A percentile compares a stretch with the other conserved stretches of the same genome.
Conservation (phyloP, 2,329 filamentous ascomycete species). For the Fusarium anthophilum region DNA sequence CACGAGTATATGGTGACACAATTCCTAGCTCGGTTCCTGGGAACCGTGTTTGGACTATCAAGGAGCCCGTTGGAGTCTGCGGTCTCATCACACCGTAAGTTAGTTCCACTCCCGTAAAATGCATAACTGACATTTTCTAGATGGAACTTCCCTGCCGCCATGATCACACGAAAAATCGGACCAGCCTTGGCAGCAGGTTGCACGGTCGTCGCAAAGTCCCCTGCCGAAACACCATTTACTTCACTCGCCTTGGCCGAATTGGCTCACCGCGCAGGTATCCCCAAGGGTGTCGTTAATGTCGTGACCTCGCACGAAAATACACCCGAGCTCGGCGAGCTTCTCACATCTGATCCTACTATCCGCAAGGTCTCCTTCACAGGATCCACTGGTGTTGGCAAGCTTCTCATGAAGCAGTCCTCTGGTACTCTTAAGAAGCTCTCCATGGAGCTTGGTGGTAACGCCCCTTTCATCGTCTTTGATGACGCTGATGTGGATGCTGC, state of each 20-base stretch:
- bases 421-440: slow-evolving; percentile 84
- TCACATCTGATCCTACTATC: slow-evolving; percentile 77
- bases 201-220: slow-evolving; percentile 91
- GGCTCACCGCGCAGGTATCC: slow-evolving; percentile 85
- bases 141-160: slow-evolving; percentile 87
- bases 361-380: slow-evolving; percentile 97
- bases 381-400: slow-evolving; percentile 73
- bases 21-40: slow-evolving; percentile 75
- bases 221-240: slow-evolving; percentile 91
- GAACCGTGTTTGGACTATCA: slow-evolving; percentile 80
- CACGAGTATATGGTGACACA: slow-evolving; percentile 76
- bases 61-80: slow-evolving; percentile 86
- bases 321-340: slow-evolving; percentile 75
- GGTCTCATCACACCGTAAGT: slow-evolving; percentile 78
- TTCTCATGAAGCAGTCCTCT: slow-evolving; percentile 89
- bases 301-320: slow-evolving; percentile 85
- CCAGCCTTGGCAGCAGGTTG: slow-evolving; percentile 92
- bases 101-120: not conserved
- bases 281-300: slow-evolving; percentile 90
- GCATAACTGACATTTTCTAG: slow-evolving; percentile 42
- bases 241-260: slow-evolving; percentile 88
- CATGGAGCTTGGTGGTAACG: slow-evolving; percentile 93
- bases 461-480: slow-evolving; percentile 96
- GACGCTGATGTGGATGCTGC: slow-evolving; percentile 90
- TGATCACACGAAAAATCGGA: slow-evolving; percentile 76